phyloP scores from a whole-genome alignment of 495 filamentous ascomycete species.

The Thermothielavioides terrestris region DNA sequence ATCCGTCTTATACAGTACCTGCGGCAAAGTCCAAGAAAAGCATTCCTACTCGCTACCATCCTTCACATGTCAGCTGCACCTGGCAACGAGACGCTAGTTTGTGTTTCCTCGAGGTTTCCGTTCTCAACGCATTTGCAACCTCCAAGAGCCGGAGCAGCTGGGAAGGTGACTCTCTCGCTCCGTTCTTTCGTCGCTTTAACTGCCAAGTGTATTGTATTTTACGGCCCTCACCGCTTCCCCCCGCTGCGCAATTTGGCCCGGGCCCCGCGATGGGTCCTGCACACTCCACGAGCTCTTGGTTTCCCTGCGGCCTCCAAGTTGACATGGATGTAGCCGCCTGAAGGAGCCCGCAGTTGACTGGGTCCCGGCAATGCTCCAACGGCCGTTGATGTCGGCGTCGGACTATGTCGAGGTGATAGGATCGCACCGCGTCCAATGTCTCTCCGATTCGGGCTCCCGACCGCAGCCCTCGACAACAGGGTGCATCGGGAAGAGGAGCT shows the following conservation, averaged over 20 bases:
- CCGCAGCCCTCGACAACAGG: slow-evolving; percentile 19
- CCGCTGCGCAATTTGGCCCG: background rate
- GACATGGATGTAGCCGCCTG: slow-evolving; percentile 3
- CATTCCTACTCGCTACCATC: too few relatives aligned
- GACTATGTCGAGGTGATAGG: too few relatives aligned
- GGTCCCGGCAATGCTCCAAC: background rate
- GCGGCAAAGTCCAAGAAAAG: too few relatives aligned
- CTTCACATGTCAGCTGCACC: too few relatives aligned
- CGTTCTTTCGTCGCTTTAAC: too few relatives aligned
- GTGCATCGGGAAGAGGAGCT: slow-evolving; percentile 28
- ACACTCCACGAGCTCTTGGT: background rate
- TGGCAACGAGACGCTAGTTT: too few relatives aligned
- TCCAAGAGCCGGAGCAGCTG: too few relatives aligned
- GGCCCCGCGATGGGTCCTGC: slow-evolving; percentile 8
- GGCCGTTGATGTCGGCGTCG: slow-evolving; percentile 3
- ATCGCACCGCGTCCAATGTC: slow-evolving; percentile 20
- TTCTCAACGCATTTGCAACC: too few relatives aligned
- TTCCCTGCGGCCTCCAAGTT: slow-evolving; percentile 3
- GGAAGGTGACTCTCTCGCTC: too few relatives aligned
- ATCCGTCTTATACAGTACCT: too few relatives aligned
- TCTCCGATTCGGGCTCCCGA: slow-evolving; percentile 18
- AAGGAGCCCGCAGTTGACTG: background rate
- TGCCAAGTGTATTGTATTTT: too few relatives aligned
- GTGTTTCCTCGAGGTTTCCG: too few relatives aligned
- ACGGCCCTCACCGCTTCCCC: background rate